Evolutionary conservation across 1,284 basidiomycete genomes (phyloP).

Genomic region (Puccinia coronata): DNA sequence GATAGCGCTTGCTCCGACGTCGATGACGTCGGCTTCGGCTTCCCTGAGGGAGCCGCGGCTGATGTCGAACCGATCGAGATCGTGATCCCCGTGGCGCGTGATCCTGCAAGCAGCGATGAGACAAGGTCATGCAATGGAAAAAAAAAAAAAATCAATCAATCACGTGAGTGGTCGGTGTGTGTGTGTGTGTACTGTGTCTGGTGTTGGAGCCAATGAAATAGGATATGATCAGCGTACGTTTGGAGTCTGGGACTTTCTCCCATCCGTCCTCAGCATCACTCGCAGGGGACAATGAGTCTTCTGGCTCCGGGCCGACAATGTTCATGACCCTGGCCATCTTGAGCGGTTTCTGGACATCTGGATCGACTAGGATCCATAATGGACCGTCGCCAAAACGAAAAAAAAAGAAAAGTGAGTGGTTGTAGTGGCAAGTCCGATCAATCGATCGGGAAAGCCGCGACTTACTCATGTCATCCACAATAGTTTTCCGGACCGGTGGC

Average conservation of each 20-base stretch:
- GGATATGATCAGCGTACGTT: no score
- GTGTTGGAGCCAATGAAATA: neutral
- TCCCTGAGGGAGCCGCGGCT: neutral
- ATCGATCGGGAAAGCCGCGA: neutral
- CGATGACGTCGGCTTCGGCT: neutral
- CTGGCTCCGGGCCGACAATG: conserved; percentile 29
- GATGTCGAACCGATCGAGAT: neutral
- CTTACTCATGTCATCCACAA: conserved; percentile 48
- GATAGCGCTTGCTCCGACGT: conserved; percentile 10
- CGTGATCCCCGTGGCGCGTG: neutral
- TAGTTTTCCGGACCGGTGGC: conserved; percentile 39
- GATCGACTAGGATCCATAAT: conserved; percentile 20
- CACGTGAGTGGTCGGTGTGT: no score
- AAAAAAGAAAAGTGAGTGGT: neutral
- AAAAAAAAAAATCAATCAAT: no score
- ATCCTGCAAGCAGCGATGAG: neutral
- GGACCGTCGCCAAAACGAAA: neutral
- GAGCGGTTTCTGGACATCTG: conserved; percentile 36
- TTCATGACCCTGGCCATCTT: conserved; percentile 48
- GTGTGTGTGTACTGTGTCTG: no score
- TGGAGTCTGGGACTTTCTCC: conserved; percentile 43
- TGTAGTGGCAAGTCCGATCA: neutral
- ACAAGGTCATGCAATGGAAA: neutral
- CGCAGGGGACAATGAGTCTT: conserved; percentile 7
- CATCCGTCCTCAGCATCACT: conserved; percentile 42